Base-by-base conservation (phyloP, 352 stramenopile genomes). In the Blastocystis sp. region DNA sequence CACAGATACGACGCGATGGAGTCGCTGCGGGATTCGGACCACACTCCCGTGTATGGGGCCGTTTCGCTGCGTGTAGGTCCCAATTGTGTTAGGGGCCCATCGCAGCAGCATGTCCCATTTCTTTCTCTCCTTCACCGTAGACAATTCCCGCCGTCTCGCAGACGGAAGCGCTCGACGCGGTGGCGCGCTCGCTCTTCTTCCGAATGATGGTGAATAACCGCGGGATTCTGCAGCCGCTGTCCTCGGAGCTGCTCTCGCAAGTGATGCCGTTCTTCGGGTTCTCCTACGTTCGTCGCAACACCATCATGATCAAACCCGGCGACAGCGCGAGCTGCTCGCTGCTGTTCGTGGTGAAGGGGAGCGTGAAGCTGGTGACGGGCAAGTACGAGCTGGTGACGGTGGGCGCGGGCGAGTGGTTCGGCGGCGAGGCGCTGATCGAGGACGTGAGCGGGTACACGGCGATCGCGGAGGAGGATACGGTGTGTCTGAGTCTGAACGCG, bases 401-500 rank as follows among this genome's bases (percentile, higher is more conserved):
- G 45, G 62, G 62, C 13, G 41, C 79, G 35, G 79, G 79, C 24
- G 55, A 89, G 19, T 89, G 79, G 79, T 77, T 89, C 33, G 79
- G 79, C 29, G 79, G 79, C 29, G 74, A 85, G 33, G 74, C 74
- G 35, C 41, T 85, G 50, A 85, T 85, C 45, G 74, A 85, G 3
- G 74, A 85, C 1, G 41, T 69, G 74, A 69, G 51, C n/a, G 74
- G 74, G 31, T 85, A 85, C 51, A 85, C 74, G n/a, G 74, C 74
- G 24, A 85, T 85, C 37, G 74, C 74, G n/a, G 74, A 85, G 45
- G 74, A 85, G 31, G 74, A 85, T 29, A 85, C 74, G 59, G 74
- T 85, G 31, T 85, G 74, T 67, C 33, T 85, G 50, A 85, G 74
- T 85, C 29, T 85, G 24, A 85, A 59, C 37, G 60, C 50, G 16